Base-by-base conservation (phyloP, 2,329 filamentous ascomycete species). In the Talaromyces pinophilus region DNA sequence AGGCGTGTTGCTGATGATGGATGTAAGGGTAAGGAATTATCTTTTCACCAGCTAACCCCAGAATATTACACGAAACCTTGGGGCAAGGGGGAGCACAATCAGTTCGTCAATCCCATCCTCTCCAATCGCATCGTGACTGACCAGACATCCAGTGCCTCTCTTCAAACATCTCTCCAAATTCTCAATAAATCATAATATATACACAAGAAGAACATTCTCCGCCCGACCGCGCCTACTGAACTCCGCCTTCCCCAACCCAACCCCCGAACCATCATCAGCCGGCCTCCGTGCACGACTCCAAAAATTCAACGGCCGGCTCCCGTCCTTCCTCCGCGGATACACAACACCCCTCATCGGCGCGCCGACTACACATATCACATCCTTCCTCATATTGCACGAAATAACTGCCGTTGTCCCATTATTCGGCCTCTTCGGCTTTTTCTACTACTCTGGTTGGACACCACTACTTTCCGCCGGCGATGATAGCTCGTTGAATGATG, bases 321-420 rank as follows among this genome's bases (percentile, higher is more conserved):
- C 92, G 2, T 80, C 75, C 4, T 89, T 88, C 68, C 83, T 96
- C 13, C 90, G 87, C 66, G 84, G 82, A 62, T 92, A 93, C 80
- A 89, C 91, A 0, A 79, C 82, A 0, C 87, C 88, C 0, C 86
- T 99, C 2, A 87, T 89, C 66, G 84, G 86, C 64, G 93, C 93
- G 0, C 95, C 95, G 0, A 78, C 93, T 54, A 92, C 92, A 0
- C 92, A 97, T 79, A 83, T 96, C 50, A 87, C 90, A 1, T 89
- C 94, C 0, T 99, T 99, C 77, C 82, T 98, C 11, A 82, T 97
- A 46, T 85, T 99, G 0, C 95, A 99, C 81, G 95, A 99, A 78
- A 76, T 97, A 54, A 98, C 95, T 0, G 94, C 95, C 10, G 81
- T 97, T 11, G 78, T 94, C 1, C 94, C 94, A 0, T 80, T 98